Conservation (phyloP, 2,329 filamentous ascomycete species). For the Aschersonia sp. region DNA sequence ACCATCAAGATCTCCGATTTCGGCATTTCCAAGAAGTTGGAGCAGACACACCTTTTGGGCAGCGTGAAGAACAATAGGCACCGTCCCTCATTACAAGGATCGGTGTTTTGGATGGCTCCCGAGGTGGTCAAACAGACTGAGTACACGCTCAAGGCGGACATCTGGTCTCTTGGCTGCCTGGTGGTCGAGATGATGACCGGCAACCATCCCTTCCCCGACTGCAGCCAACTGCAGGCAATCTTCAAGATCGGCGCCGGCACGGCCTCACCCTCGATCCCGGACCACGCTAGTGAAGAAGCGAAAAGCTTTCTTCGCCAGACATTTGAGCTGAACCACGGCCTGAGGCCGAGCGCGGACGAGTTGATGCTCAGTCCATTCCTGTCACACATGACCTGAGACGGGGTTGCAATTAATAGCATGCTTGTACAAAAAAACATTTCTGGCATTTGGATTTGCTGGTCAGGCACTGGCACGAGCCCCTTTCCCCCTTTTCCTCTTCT, state of each 20-base stretch:
- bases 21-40: constrained; percentile 94
- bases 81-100: constrained; percentile 76
- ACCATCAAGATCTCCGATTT: constrained; percentile 99
- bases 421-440: no score
- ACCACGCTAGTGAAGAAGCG: constrained; percentile 72
- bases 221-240: constrained; percentile 91
- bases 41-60: constrained; percentile 71
- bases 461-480: background rate
- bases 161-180: constrained; percentile 92
- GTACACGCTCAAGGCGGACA: constrained; percentile 96
- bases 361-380: constrained; percentile 74
- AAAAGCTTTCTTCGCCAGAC: constrained; percentile 72
- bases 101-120: constrained; percentile 99
- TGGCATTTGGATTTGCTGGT: no score
- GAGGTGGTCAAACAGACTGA: constrained; percentile 97
- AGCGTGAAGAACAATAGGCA: constrained; percentile 54
- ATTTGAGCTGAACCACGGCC: constrained; percentile 91
- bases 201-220: constrained; percentile 89
- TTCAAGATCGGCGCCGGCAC: constrained; percentile 92
- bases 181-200: constrained; percentile 99
- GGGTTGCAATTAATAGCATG: no score
- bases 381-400: constrained; percentile 42
- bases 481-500: background rate
- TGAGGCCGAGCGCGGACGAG: constrained; percentile 82
- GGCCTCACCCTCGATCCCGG: constrained; percentile 77